Percentiles rank a stretch among this genome's conserved stretches.
These are phyloP conservation scores for Citrus hindsii DNA, from an alignment of 345 rosid genomes.

Conservation along the genomic window DNA sequence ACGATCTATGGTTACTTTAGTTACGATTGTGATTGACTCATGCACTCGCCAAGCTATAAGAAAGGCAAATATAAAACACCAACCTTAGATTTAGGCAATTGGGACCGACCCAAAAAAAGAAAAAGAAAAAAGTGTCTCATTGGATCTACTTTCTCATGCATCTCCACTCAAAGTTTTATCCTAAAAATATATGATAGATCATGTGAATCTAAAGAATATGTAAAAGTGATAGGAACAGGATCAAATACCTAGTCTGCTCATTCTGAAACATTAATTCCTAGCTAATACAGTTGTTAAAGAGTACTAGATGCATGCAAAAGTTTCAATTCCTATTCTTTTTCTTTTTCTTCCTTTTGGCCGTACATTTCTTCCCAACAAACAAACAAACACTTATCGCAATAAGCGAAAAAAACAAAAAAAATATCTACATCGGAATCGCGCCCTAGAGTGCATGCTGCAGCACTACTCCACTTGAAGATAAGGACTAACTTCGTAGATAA, in stretches of 20 bases:
- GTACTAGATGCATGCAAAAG: not conserved
- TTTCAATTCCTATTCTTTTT: not conserved
- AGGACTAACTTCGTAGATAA: not conserved
- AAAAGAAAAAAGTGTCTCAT: no score
- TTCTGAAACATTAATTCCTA: not conserved
- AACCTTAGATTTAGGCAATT: no score
- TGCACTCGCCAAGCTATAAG: no score
- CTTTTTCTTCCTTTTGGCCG: not conserved
- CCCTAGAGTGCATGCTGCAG: no score
- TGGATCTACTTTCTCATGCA: no score
- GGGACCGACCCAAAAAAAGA: no score
- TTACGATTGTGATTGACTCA: no score
- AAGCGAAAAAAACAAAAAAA: not conserved
- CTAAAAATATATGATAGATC: not conserved
- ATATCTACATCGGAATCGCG: not conserved
- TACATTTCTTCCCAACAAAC: not conserved
- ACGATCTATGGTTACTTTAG: no score
- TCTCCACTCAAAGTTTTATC: not conserved
- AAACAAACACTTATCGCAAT: not conserved
- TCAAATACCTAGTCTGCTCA: not conserved
- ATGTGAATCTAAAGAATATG: not conserved
- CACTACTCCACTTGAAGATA: not conserved
- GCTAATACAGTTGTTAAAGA: not conserved
- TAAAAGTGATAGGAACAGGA: not conserved
- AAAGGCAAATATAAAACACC: no score